Evolutionary conservation across 2,329 filamentous ascomycete species (phyloP), one percentile per base, ranked within the genome.

Genomic region (Cytospora piceicola): DNA sequence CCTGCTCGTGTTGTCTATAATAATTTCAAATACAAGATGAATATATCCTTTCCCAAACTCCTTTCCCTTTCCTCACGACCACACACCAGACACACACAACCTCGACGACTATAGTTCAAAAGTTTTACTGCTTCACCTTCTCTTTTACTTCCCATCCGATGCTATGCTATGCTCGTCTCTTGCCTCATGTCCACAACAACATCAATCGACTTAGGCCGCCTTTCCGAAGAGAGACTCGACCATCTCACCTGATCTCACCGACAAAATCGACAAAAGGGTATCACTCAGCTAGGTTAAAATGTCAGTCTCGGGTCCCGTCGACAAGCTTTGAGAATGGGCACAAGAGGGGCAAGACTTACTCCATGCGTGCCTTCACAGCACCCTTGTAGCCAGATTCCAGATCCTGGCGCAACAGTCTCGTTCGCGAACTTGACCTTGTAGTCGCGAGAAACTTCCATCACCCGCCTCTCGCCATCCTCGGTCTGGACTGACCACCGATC

Each of bases 331-430:
- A 9, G 27, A 66, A 27, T 51, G 20, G 11, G 36, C 14, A 42
- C 52, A 27, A 54, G 27, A 51, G 34, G 51, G 20, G 61, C 36
- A 14, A 61, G 34, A 88, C 90, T 88, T 85, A 94, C 90, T 67
- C 94, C 94, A 77, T 98, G 94, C 39, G 93, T 96, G 68, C 84
- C 88, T 81, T 98, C 94, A 75, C 93, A 96, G 80, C 94, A 97
- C 36, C 94, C 94, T 77, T 98, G 95, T 72, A 98, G 82, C 90
- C 92, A 98, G 66, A 98, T 83, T 4, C 94, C 94, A 17, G 92
- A 90, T 54, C 89, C 87, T 0, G 83, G 75, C n/a, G 87, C 84
- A 39, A 98, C 90, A 57, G 85, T 83, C 34, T 85, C 88, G 1
- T 85, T 80, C 58, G 85, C 83, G 74, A 96, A 93, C 66, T 88